phyloP scores from a whole-genome alignment of 305 asterid species.

The Ilex paraguariensis region DNA sequence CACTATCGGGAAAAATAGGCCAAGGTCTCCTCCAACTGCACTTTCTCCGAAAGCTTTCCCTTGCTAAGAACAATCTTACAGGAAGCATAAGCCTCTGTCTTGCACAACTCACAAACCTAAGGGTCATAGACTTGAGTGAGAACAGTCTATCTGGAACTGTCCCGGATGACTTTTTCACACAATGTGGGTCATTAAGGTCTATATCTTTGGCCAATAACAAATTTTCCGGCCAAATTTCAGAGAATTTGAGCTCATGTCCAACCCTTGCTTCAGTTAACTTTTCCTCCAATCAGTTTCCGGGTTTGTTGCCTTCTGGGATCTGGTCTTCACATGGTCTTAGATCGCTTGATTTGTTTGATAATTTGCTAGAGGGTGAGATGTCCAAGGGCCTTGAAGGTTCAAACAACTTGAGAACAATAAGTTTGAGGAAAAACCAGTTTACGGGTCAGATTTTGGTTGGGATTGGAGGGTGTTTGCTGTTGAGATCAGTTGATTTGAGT shows the following conservation, averaged over 20 bases:
- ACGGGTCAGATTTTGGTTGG: slow-evolving; percentile 63
- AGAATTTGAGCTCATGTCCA: slow-evolving; percentile 64
- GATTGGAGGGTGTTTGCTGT: no score
- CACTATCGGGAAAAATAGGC: no score
- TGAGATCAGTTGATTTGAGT: no score
- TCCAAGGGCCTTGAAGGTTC: slow-evolving; percentile 48
- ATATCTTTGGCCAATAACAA: slow-evolving; percentile 64
- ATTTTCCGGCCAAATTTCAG: slow-evolving; percentile 69
- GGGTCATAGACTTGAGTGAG: no score
- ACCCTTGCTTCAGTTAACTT: slow-evolving; percentile 54
- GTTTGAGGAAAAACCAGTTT: slow-evolving; percentile 53
- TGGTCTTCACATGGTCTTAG: slow-evolving; percentile 63
- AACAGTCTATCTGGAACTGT: no score
- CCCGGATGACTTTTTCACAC: slow-evolving; percentile 50
- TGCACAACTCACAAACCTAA: no score
- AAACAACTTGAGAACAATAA: slow-evolving; percentile 55
- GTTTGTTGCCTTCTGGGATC: slow-evolving; percentile 49
- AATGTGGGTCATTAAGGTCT: slow-evolving; percentile 73
- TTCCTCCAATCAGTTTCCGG: slow-evolving; percentile 67
- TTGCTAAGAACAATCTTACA: no score
- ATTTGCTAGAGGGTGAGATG: slow-evolving; percentile 66
- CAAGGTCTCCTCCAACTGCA: no score
- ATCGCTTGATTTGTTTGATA: slow-evolving; percentile 74
- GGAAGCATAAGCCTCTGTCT: no score
- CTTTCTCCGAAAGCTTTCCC: no score